These are phyloP conservation scores for Pestalotiopsis sp. DNA, from an alignment of 2,329 filamentous ascomycete genomes.

Conservation along the genomic window DNA sequence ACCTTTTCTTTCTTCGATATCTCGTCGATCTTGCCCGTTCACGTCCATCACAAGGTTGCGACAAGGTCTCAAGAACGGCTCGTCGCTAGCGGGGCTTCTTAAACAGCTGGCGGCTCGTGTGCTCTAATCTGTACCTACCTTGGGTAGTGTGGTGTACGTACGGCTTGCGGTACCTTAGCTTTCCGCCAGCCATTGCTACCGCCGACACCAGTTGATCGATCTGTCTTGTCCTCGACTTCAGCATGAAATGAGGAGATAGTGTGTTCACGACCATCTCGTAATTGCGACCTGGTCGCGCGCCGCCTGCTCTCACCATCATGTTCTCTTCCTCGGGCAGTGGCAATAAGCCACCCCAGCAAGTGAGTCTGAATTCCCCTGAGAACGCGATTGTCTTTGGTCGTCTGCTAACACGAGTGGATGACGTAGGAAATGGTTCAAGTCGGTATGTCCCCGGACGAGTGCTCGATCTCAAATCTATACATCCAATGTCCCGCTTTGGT, in stretches of 20 bases:
- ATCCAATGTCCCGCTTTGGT: not conserved
- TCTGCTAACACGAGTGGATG: conserved; percentile 38
- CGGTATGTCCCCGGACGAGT: conserved; percentile 61
- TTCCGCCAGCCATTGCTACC: not conserved
- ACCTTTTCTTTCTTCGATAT: not conserved
- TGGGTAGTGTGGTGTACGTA: conserved; percentile 2
- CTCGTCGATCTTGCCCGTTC: not conserved
- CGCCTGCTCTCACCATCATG: conserved; percentile 47
- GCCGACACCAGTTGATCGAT: not conserved
- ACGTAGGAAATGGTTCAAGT: conserved; percentile 98
- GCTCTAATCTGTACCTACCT: too few relatives aligned
- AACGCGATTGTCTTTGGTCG: not conserved
- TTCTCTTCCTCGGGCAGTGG: conserved; percentile 66
- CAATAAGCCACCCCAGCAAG: conserved; percentile 73
- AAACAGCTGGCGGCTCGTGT: not conserved
- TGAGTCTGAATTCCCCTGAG: conserved; percentile 39
- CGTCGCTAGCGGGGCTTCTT: not conserved
- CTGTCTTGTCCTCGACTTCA: not conserved
- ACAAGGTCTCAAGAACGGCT: not conserved
- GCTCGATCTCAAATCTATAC: not conserved
- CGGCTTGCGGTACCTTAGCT: not conserved
- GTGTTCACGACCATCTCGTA: conserved; percentile 25
- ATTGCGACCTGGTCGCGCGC: conserved; percentile 21
- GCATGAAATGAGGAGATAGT: conserved; percentile 8
- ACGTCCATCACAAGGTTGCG: not conserved